Evolutionary conservation across 805 yeast genomes (phyloP), one percentile per base, ranked within the genome.

Genomic region (Ogataea ramenticola): DNA sequence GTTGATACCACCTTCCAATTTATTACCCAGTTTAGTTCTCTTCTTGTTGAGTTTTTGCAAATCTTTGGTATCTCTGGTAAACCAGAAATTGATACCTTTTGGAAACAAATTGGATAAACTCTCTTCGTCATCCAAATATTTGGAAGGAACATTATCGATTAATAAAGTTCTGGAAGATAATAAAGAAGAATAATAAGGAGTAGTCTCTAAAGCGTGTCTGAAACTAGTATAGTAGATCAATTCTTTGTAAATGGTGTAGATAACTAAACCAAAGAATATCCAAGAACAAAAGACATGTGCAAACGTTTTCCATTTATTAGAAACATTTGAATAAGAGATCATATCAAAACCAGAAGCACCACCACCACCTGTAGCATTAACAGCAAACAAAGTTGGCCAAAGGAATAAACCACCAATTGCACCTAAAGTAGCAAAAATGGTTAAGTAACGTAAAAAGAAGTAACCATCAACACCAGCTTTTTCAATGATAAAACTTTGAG

Each of bases 221-320:
- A 82, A 77, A 9, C 85, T 72, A 27, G 77, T 71, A 60, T 85
- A 86, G 63, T 76, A 82, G 20, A 79, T 77, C 67, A 86, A 65
- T 64, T 86, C 95, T 55, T 82, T 77, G 70, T 83, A 86, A 47
- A 86, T 78, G 45, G 79, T 68, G 59, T 74, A 84, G 29, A 82
- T 65, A 33, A 81, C 70, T n/a, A 72, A 46, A 7, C 87, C 89
- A 58, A 82, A 85, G 56, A 74, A 79, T 26, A 77, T 50, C 93
- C 93, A 85, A 17, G 89, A 80, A 43, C 82, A 56, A 56, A 86
- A 85, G 7, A 82, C 81, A 54, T 85, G 89, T 8, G 91, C 93
- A 60, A 75, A 81, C 43, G 71, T 74, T 61, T 86, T 71, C 68
- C 80, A 75, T 58, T 78, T 79, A 58, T 80, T 67, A 15, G 64